Conservation (phyloP, 78 protist species). For the Creolimax fragrantissima region DNA sequence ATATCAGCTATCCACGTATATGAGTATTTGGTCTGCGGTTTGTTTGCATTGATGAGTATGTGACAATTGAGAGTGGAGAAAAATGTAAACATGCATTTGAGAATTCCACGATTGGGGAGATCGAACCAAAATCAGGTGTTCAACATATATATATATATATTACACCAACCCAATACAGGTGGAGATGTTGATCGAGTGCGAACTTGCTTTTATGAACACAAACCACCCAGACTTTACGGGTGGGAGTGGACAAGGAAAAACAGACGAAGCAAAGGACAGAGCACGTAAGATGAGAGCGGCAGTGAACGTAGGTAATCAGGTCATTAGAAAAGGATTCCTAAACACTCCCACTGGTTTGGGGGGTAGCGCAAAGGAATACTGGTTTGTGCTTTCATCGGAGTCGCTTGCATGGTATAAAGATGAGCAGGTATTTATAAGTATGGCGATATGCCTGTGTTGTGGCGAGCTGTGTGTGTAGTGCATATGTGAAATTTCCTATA, state of each 20-base stretch:
- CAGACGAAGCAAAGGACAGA: neutral
- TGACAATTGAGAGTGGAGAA: too few relatives aligned
- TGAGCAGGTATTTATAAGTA: neutral
- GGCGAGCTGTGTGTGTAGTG: too few relatives aligned
- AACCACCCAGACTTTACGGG: conserved; percentile 61
- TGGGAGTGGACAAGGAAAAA: neutral
- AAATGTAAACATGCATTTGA: too few relatives aligned
- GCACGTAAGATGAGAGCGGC: neutral
- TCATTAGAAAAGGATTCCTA: conserved; percentile 23
- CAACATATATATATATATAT: too few relatives aligned
- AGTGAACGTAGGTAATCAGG: conserved; percentile 10
- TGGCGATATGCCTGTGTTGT: too few relatives aligned
- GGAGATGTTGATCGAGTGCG: conserved; percentile 23
- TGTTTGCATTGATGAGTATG: too few relatives aligned
- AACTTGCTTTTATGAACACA: conserved; percentile 63
- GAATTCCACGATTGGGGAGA: too few relatives aligned
- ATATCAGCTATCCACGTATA: too few relatives aligned
- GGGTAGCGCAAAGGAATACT: neutral
- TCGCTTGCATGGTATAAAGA: conserved; percentile 31
- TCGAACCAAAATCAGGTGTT: too few relatives aligned
- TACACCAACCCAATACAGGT: neutral
- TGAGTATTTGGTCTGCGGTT: too few relatives aligned
- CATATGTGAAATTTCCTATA: too few relatives aligned
- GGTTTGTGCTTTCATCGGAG: conserved; percentile 3
- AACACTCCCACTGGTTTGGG: neutral